These are phyloP conservation scores for Pyrenophora tritici-repentis DNA, from an alignment of 2,329 filamentous ascomycete species.

Conservation along the genomic window DNA sequence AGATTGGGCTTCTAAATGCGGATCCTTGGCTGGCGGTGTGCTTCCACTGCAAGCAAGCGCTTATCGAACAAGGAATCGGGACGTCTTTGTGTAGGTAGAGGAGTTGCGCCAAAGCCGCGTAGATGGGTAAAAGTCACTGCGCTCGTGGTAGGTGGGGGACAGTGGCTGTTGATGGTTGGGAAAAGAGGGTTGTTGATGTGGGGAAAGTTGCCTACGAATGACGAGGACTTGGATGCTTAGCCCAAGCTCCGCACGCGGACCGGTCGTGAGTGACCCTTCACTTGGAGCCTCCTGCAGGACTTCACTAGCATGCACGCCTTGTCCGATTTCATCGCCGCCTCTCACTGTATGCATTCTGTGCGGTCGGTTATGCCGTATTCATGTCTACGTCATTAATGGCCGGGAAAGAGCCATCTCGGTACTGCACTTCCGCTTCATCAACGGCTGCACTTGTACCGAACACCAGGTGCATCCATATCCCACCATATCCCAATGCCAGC, in stretches of 20 bases:
- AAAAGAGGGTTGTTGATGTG: slow-evolving; percentile 17
- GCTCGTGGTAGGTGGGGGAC: slow-evolving; percentile 1
- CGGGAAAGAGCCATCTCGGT: neutral
- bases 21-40: slow-evolving; percentile 3
- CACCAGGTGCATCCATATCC: slow-evolving; percentile 6
- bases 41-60: neutral
- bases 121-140: slow-evolving; percentile 2
- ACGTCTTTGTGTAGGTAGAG: neutral
- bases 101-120: neutral
- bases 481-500: neutral
- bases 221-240: slow-evolving; percentile 17
- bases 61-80: neutral
- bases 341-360: neutral
- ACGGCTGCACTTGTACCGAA: slow-evolving; percentile 2
- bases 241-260: slow-evolving; percentile 20
- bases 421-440: slow-evolving; percentile 1
- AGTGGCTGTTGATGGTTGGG: slow-evolving; percentile 7
- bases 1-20: slow-evolving; percentile 10
- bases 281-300: slow-evolving; percentile 5
- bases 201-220: slow-evolving; percentile 19
- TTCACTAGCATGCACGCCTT: slow-evolving; percentile 7
- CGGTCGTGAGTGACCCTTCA: slow-evolving; percentile 10
- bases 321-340: neutral
- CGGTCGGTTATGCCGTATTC: neutral
- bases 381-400: slow-evolving; percentile 12